Evolutionary conservation across 2,329 filamentous ascomycete species (phyloP), one percentile per base, ranked within the genome.

Genomic region (Aspergillus intermedius): DNA sequence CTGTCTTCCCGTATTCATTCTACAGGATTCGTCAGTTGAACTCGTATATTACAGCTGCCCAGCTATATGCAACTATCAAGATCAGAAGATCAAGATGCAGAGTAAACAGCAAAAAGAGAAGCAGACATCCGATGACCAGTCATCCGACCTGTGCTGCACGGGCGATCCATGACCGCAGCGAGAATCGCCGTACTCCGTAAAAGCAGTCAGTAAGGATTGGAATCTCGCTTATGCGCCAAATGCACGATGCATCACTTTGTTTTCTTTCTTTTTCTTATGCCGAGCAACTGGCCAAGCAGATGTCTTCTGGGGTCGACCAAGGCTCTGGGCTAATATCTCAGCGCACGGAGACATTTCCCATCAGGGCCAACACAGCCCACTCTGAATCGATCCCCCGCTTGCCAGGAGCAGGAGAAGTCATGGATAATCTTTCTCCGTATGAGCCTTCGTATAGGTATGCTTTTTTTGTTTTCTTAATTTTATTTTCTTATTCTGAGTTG

Each of bases 211-310:
- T 30, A 30, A 30, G 25, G 25, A 30, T 30, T 30, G 25, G 25
- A 30, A 30, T 30, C 9, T 30, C 25, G 25, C 25, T 30, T 30
- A 30, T 30, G 25, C 25, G 25, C 25, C 10, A 30, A 10, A 43
- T 43, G 41, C 22, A 45, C 28, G 25, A 45, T 45, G 25, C 28
- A 45, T 35, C 43, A 34, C 28, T 34, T 45, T 32, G 25, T 5
- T 42, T 23, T 13, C 39, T 19, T 22, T n/a, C 10, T 41, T 10
- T 19, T 41, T 13, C 39, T 19, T 41, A 35, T 35, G 8, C 34
- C 13, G n/a, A 5, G 15, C 13, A n/a, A n/a, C 34, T 35, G 34
- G 15, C 34, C 34, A 35, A 35, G 34, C 34, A 35, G 34, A 35
- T 3, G 13, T 17, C 34, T 35, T 22, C 37, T 17, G 17, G 37